Base-by-base conservation (phyloP, 306 rosid species). In the Cajanus cajan region DNA sequence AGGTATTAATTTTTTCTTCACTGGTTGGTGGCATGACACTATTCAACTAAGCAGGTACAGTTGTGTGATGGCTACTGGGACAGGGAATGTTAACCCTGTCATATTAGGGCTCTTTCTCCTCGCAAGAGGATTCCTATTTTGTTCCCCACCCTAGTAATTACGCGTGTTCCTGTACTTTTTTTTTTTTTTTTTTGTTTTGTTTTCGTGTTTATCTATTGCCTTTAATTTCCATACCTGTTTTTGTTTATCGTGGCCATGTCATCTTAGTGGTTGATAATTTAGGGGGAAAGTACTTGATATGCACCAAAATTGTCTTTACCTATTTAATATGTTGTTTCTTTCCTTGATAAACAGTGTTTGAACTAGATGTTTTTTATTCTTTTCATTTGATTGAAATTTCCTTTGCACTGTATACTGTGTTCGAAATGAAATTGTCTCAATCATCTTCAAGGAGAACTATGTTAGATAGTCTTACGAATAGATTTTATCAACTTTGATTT, bases 1-100 rank as follows among this genome's bases (percentile, higher is more conserved):
- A 95, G 99, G 99, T 93, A 85, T 68, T 78, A 55, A 10, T 78
- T 67, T 80, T 57, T 33, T 4, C 67, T 28, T 71, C 69, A 43
- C 52, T 70, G 76, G 66, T 69, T 70, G 75, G 78, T 74, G 55
- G 74, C 45, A 74, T 83, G 69, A 28, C 52, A 58, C 73, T 68
- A 37, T 21, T 82, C 73, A 69, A 68, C 50, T 58, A 66, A 80
- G 57, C 21, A 31, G 71, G 62, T 44, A 18, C 28, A 6, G 63
- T 48, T 69, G 71, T 47, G 54, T 47, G 54, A 68, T 31, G 82
- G 41, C 34, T 66, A 9, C 45, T 68, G 28, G 11, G 21, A 81
- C 18, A 45, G 34, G 15, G 52, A 58, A 74, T 55, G 44, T 55
- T 66, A 74, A 31, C 44, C 34, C 5, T 44, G 43, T 55, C 66